Evolutionary conservation across 164 flowering plant species (phyloP), one percentile per base, ranked within the genome.

Genomic region (Magnolia officinalis): DNA sequence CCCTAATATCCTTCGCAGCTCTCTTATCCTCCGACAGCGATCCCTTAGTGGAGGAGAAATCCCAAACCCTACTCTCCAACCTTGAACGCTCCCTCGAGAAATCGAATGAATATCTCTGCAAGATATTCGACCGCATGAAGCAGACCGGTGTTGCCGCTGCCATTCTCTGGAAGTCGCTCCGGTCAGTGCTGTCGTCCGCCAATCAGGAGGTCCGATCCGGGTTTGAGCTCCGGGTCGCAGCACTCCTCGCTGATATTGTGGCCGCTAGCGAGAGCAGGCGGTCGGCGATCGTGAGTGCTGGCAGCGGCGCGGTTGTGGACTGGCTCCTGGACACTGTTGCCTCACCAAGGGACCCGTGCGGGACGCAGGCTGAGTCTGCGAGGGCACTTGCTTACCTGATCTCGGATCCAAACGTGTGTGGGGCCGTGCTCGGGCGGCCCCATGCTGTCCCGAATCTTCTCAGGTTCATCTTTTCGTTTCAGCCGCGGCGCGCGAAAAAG

Each of bases 281-380:
- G 78, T 78, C 86, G 19, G 97, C 99, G 11, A 83, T 96, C 76
- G 98, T 94, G 18, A 84, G 84, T 0, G 98, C 99, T 2, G 98
- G 99, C 6, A 91, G 95, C n/a, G 99, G 99, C 0, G 88, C 85
- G 55, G 98, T 94, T 24, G 88, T 94, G 66, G 99, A 96, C 81
- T 96, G 99, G 99, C 74, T 96, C 61, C 80, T 96, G 74, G 97
- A 94, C 70, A 90, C 91, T 26, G 99, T 92, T 64, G 85, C 96
- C 0, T 74, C 79, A 18, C 58, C 82, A 0, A 78, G 84, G 29
- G 89, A 87, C 16, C 85, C 79, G 51, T 73, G 51, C 63, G 93
- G 85, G 59, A 88, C 95, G 16, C 97, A 91, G 85, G 97, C 91
- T 6, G 99, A 96, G 85, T 84, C 96, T 16, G 98, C 99, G 1